Percentiles rank a stretch among this genome's conserved stretches.
phyloP scores from a whole-genome alignment of 192 early-diverging fungal genomes.

The Jimgerdemannia lactiflua region DNA sequence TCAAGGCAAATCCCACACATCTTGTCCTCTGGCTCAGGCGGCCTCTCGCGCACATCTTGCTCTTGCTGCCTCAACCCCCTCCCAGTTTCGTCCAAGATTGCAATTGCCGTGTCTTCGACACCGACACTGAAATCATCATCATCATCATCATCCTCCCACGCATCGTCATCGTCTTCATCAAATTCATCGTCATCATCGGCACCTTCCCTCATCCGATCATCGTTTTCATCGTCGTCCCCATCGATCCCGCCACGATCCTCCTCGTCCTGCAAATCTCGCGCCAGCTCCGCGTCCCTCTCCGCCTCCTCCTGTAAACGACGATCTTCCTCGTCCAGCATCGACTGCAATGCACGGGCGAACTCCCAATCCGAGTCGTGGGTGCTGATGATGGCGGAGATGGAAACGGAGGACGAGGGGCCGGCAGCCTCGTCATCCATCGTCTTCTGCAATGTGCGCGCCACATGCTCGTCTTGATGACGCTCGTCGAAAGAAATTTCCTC shows the following conservation, averaged over 20 bases:
- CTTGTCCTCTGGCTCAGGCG: too few species aligned
- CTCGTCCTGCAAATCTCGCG: not conserved
- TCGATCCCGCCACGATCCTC: constrained; percentile 2
- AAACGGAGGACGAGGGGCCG: constrained; percentile 2
- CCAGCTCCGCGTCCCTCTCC: constrained; percentile 3
- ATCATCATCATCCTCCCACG: too few species aligned
- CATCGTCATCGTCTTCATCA: not conserved
- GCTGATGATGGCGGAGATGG: not conserved
- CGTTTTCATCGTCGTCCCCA: constrained; percentile 9
- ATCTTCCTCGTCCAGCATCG: constrained; percentile 5
- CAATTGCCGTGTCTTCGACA: too few species aligned
- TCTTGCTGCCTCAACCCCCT: too few species aligned
- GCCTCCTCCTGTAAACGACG: not conserved
- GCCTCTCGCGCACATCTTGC: too few species aligned
- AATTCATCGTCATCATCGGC: not conserved
- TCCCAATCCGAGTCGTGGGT: constrained; percentile 10
- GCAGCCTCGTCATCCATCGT: not conserved
- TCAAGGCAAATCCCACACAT: too few species aligned
- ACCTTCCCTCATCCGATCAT: constrained; percentile 4
- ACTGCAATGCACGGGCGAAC: not conserved
- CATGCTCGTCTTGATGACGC: too few species aligned
- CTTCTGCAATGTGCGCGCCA: too few species aligned
- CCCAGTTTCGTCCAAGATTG: too few species aligned
- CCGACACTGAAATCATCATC: too few species aligned
- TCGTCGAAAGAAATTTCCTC: too few species aligned